Conservation (phyloP, 1,139 yeast species). For the Taphrina flavorubra region DNA sequence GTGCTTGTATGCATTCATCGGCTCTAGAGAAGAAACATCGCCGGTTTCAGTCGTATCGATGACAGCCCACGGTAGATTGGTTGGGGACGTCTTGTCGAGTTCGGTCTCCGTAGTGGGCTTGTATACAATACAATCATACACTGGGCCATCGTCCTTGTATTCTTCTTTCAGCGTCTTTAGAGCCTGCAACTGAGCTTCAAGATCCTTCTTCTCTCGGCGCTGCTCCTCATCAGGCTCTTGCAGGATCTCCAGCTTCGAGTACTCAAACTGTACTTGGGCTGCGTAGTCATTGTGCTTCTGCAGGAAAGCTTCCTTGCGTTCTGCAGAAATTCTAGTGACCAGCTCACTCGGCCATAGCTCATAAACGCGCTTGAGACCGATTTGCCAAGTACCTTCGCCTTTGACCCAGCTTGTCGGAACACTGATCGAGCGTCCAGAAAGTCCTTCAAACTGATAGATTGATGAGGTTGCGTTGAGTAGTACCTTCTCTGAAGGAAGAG, state of each 20-base stretch:
- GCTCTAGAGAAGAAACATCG: constrained; percentile 35
- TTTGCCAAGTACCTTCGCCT: constrained; percentile 42
- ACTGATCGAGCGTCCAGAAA: constrained; percentile 42
- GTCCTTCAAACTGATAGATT: constrained; percentile 29
- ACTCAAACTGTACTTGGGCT: constrained; percentile 15
- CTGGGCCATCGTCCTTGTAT: constrained; percentile 43
- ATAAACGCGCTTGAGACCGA: constrained; percentile 43
- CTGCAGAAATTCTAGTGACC: constrained; percentile 33
- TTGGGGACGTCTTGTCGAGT: constrained; percentile 42
- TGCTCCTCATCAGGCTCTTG: constrained; percentile 35
- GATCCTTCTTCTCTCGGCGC: constrained; percentile 31
- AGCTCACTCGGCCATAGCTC: constrained; percentile 43
- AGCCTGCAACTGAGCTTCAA: constrained; percentile 39
- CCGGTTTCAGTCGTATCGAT: constrained; percentile 41
- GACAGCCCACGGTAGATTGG: constrained; percentile 38
- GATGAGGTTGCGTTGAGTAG: not conserved
- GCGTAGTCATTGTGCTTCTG: constrained; percentile 34
- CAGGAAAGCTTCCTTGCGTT: constrained; percentile 38
- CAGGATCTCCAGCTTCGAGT: constrained; percentile 14
- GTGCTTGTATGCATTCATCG: constrained; percentile 41
- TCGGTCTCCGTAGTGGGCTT: constrained; percentile 24
- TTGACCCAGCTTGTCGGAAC: constrained; percentile 41
- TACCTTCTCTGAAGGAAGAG: constrained; percentile 1
- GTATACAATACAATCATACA: constrained; percentile 42
- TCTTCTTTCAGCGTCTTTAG: constrained; percentile 36